Base-by-base conservation (phyloP, 73 alveolate species). In the Breviolum minutum region DNA sequence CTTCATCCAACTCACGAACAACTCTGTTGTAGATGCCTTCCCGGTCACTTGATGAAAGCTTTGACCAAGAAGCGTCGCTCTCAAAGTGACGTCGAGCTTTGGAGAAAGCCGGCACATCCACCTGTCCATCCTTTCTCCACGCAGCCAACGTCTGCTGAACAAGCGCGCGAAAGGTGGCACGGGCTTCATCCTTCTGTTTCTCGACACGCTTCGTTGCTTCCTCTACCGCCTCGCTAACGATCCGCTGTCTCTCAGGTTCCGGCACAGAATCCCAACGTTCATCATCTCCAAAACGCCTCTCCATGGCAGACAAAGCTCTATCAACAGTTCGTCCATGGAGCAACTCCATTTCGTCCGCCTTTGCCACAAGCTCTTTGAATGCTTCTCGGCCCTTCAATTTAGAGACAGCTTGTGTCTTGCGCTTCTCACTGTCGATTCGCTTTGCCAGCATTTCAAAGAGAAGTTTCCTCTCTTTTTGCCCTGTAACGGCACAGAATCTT, bases 351-450 rank as follows among this genome's bases (percentile, higher is more conserved):
- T 94, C 83, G 7, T 94, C 99, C 8, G 99, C 99, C 85, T 80
- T 94, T 30, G 48, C 32, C 86, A 94, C 13, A 16, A 94, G 76
- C 86, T 79, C 99, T n/a, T 40, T 94, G 63, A 94, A 94, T 32
- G 94, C 94, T 30, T 94, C 99, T 5, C 99, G 99, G 20, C 94
- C 99, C 24, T 82, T 83, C 71, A 29, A 19, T 30, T 94, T 94
- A 85, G 40, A 19, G 71, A 66, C 94, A 17, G 94, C 94, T 73
- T 77, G 92, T 8, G 92, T 77, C 99, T 94, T 94, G 48, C 99
- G 99, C 94, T 94, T 94, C 83, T 94, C 99, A 27, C 94, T 94
- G 30, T 94, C 99, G 69, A 94, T 94, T 27, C 84, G 82, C 62
- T 94, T 94, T 0, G 99, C 99, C 64, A 94, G 74, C 99, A 81